Conservation (phyloP, 495 filamentous ascomycete genomes). For the Articulospora tetracladia region DNA sequence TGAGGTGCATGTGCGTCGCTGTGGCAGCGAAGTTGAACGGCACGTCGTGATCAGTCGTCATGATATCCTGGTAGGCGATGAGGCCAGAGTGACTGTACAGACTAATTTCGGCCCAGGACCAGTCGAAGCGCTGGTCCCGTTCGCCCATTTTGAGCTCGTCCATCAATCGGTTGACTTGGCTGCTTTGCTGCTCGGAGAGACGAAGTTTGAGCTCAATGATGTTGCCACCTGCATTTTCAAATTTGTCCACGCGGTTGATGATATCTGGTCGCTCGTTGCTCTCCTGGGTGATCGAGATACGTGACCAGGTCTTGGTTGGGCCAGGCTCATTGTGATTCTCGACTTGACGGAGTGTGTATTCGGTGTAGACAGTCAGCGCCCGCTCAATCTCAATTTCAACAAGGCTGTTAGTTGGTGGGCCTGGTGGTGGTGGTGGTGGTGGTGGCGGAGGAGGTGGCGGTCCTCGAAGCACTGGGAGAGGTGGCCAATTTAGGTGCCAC, state of each 20-base stretch:
- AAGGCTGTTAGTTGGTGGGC: conserved; percentile 2
- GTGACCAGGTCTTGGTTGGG: conserved; percentile 5
- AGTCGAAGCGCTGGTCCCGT: conserved; percentile 18
- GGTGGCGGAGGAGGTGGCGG: background rate
- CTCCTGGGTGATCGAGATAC: conserved; percentile 12
- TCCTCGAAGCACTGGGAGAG: background rate
- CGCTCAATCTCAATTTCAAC: conserved; percentile 9
- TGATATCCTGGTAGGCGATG: background rate
- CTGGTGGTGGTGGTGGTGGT: background rate
- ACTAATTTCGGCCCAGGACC: conserved; percentile 17
- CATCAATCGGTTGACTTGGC: conserved; percentile 16
- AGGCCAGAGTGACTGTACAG: background rate
- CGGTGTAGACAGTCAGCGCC: conserved; percentile 12
- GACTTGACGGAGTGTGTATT: conserved; percentile 15
- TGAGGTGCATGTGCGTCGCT: conserved; percentile 13
- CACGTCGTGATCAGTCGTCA: background rate
- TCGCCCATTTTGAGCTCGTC: conserved; percentile 11
- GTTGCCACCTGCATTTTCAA: conserved; percentile 6
- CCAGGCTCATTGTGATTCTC: background rate
- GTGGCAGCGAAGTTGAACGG: background rate
- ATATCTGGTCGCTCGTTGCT: background rate
- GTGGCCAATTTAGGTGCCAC: background rate
- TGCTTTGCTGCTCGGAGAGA: conserved; percentile 14
- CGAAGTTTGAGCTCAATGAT: conserved; percentile 13
- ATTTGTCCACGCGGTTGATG: background rate